A percentile compares a stretch with the other conserved stretches of the same genome.
Evolutionary conservation across 768 basidiomycete species (phyloP).

Genomic region (Podaxis sp.): DNA sequence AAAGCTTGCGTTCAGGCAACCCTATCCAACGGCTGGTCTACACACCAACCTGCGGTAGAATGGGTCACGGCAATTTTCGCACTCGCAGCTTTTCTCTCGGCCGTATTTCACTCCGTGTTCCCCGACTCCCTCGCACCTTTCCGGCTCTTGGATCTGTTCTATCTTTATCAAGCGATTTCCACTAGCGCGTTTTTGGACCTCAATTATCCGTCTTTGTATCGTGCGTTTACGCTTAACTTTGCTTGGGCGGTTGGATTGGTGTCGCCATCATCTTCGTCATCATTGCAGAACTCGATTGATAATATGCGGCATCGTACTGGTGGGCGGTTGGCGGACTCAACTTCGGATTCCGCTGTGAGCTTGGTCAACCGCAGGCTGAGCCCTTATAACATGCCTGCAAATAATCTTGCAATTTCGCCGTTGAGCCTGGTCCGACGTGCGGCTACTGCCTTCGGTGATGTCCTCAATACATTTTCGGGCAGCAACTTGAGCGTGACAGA

Average conservation of each 20-base stretch:
- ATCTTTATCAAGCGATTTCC: conserved; percentile 84
- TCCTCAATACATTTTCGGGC: neutral
- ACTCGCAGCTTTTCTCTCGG: conserved; percentile 62
- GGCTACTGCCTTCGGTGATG: neutral
- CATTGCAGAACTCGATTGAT: conserved; percentile 77
- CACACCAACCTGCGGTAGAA: conserved; percentile 69
- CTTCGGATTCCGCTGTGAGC: conserved; percentile 60
- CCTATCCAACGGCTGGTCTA: conserved; percentile 87
- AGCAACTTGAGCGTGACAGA: neutral
- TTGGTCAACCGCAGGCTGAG: conserved; percentile 81
- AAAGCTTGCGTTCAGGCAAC: conserved; percentile 93
- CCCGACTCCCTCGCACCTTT: conserved; percentile 63
- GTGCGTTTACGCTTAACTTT: conserved; percentile 82
- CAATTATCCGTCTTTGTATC: conserved; percentile 85
- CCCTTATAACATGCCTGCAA: conserved; percentile 57
- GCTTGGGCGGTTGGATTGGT: conserved; percentile 86
- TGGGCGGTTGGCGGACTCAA: conserved; percentile 63
- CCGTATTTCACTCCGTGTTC: conserved; percentile 56
- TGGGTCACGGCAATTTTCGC: conserved; percentile 74
- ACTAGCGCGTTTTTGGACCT: conserved; percentile 77
- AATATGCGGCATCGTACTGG: conserved; percentile 83
- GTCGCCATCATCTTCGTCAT: conserved; percentile 46
- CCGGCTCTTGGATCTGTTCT: conserved; percentile 79
- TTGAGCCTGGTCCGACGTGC: neutral
- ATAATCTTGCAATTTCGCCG: neutral